phyloP scores from a whole-genome alignment of 2,329 filamentous ascomycete genomes.

The Teratosphaeria pseudoeucalypti region DNA sequence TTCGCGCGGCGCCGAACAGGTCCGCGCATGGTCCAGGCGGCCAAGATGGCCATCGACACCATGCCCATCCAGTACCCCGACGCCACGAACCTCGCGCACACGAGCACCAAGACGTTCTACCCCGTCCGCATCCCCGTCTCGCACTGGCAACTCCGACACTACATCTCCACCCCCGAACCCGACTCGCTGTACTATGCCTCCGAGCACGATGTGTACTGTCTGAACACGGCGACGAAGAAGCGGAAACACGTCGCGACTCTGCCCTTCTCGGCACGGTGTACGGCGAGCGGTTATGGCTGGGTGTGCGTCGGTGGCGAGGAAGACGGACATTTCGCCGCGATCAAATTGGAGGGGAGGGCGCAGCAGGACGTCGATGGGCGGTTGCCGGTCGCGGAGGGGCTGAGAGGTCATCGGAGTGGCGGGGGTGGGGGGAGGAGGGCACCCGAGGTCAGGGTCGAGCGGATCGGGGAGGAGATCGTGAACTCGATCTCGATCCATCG shows the following conservation, averaged over 20 bases:
- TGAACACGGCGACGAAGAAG: conserved; percentile 58
- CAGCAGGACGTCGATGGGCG: conserved; percentile 46
- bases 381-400: conserved; percentile 39
- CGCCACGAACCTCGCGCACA: conserved; percentile 34
- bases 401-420: background rate
- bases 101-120: conserved; percentile 34
- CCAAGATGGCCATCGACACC: background rate
- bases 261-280: conserved; percentile 62
- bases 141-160: conserved; percentile 81
- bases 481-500: conserved; percentile 58
- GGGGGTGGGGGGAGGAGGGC: conserved; percentile 30
- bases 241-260: conserved; percentile 63
- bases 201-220: conserved; percentile 49
- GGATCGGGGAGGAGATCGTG: conserved; percentile 53
- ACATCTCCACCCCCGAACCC: conserved; percentile 70
- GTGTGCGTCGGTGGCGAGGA: conserved; percentile 79
- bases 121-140: conserved; percentile 39
- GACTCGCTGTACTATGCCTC: conserved; percentile 78
- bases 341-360: conserved; percentile 45
- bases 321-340: conserved; percentile 74
- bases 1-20: background rate
- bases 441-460: conserved; percentile 44
- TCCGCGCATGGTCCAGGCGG: background rate
- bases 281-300: conserved; percentile 79
- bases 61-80: conserved; percentile 28